Percentiles rank a stretch among this genome's conserved stretches.
Evolutionary conservation across 1,284 basidiomycete species (phyloP).

Genomic region (Erythrobasidium hasegawianum): DNA sequence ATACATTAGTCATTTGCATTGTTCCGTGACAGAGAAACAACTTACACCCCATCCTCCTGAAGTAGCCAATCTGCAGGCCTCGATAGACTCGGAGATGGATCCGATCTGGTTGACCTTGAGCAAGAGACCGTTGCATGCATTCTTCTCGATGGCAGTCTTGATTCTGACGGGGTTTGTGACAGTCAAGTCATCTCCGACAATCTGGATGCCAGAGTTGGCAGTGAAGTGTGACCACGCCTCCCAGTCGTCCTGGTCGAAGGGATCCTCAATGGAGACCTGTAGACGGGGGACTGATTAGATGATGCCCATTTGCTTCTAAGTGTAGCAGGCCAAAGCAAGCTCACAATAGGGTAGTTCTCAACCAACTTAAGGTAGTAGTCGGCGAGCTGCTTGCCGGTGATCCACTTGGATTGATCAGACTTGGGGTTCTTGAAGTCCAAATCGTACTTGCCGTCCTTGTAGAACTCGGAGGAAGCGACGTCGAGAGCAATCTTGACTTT

Average conservation of each 20-base stretch:
- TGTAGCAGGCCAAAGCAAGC: too few relatives aligned
- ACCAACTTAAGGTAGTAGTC: conserved; percentile 83
- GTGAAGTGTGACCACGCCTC: conserved; percentile 96
- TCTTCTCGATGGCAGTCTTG: conserved; percentile 99
- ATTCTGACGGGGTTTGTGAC: conserved; percentile 98
- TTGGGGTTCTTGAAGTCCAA: conserved; percentile 96
- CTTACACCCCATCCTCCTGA: conserved; percentile 15
- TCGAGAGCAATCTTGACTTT: conserved; percentile 99
- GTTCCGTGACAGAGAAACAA: conserved; percentile 52
- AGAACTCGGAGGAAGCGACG: conserved; percentile 99
- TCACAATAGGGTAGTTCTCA: conserved; percentile 83
- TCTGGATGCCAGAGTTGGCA: conserved; percentile 66
- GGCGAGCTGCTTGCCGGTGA: conserved; percentile 86
- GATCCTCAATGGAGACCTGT: conserved; percentile 86
- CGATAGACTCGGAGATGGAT: conserved; percentile 94
- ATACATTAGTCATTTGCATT: conserved; percentile 94
- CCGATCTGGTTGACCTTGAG: conserved; percentile 99
- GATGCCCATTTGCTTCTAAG: too few relatives aligned
- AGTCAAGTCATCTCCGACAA: conserved; percentile 96
- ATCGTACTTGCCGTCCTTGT: conserved; percentile 99
- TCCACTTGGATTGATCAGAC: conserved; percentile 79
- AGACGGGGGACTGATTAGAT: conserved; percentile 41
- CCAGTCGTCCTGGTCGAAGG: conserved; percentile 99
- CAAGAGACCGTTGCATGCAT: conserved; percentile 97
- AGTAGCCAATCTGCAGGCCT: conserved; percentile 61